phyloP scores from a whole-genome alignment of 78 protist species.

The Salpingoeca rosetta region DNA sequence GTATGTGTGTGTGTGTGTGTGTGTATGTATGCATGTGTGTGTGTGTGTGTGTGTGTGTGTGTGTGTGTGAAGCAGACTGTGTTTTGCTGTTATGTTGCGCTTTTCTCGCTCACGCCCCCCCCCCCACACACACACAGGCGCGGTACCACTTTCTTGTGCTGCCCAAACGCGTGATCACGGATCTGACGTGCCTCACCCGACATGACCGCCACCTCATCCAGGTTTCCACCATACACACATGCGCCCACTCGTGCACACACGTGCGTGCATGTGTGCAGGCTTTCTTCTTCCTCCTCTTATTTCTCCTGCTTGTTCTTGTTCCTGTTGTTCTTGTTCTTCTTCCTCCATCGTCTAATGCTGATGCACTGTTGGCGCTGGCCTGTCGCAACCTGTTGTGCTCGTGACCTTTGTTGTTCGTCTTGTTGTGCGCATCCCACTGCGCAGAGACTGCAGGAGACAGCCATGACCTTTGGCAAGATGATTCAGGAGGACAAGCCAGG shows the following conservation, averaged over 20 bases:
- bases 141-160: constrained; percentile 35
- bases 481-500: neutral
- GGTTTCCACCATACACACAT: neutral
- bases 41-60: neutral
- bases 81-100: neutral
- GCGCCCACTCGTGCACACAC: neutral
- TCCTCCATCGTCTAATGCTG: no score
- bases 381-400: neutral
- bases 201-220: neutral
- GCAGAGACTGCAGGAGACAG: neutral
- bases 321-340: neutral
- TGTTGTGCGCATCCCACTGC: neutral
- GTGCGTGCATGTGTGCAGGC: no score
- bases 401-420: neutral
- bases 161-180: constrained; percentile 4
- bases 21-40: neutral
- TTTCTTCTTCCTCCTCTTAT: no score
- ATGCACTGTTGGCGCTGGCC: neutral
- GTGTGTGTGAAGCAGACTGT: neutral
- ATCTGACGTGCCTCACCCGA: neutral
- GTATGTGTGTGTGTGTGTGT: neutral
- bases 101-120: neutral
- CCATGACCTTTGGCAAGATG: neutral
- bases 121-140: neutral
- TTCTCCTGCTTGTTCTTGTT: neutral